Evolutionary conservation across 768 basidiomycete genomes (phyloP).

Genomic region (Clitopilus passeckerianus): DNA sequence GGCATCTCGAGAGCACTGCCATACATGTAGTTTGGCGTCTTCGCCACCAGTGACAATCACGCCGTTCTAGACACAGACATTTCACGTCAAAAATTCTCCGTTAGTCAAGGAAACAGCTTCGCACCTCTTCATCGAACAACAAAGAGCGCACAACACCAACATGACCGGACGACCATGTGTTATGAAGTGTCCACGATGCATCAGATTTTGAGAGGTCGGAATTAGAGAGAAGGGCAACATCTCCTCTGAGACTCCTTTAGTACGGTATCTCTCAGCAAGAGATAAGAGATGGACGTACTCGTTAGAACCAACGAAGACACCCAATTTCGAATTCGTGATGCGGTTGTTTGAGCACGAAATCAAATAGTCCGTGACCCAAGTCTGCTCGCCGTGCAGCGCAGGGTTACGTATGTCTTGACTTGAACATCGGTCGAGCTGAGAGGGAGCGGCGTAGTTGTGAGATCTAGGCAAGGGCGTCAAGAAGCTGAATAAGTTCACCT

Average conservation of each 20-base stretch:
- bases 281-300: slow-evolving; percentile 39
- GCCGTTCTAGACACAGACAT: slow-evolving; percentile 22
- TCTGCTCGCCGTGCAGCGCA: slow-evolving; percentile 50
- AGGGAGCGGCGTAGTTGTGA: slow-evolving; percentile 1
- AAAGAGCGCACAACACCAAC: slow-evolving; percentile 51
- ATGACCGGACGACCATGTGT: slow-evolving; percentile 52
- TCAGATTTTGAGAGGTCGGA: slow-evolving; percentile 27
- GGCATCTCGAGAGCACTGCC: slow-evolving; percentile 20
- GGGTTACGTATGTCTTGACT: slow-evolving; percentile 62
- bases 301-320: slow-evolving; percentile 69
- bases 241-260: slow-evolving; percentile 36
- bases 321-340: slow-evolving; percentile 30
- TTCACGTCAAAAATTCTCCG: no score
- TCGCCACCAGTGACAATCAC: slow-evolving; percentile 46
- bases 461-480: slow-evolving; percentile 1
- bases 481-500: slow-evolving; percentile 33
- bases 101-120: neutral
- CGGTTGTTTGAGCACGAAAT: slow-evolving; percentile 43
- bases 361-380: slow-evolving; percentile 80
- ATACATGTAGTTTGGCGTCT: slow-evolving; percentile 41
- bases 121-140: slow-evolving; percentile 51
- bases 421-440: slow-evolving; percentile 54
- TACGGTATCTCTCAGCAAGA: neutral
- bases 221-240: slow-evolving; percentile 50
- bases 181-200: slow-evolving; percentile 45